Base-by-base conservation (phyloP, 768 basidiomycete genomes). In the Lactarius pseudohatsudake region DNA sequence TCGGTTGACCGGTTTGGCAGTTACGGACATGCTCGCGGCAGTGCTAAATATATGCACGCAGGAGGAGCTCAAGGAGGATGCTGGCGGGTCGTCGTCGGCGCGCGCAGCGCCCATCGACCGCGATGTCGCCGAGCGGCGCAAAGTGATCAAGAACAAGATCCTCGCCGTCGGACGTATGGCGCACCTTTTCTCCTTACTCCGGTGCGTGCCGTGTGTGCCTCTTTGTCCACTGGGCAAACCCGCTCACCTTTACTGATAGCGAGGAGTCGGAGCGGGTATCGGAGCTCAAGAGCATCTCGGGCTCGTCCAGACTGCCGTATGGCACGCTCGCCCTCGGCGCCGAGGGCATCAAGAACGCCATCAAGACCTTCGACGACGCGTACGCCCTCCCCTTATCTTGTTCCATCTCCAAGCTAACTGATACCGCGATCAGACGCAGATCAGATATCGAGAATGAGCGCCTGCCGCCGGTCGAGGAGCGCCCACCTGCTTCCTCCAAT, bases 401-500 rank as follows among this genome's bases (percentile, higher is more conserved):
- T 38, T 1, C 32, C 11, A 22, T 11, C 47, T 40, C 32, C 57
- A 59, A 18, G 30, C 56, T 63, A 54, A 22, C 38, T 22, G n/a
- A 45, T 38, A 11, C 36, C 36, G 36, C 36, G 36, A 38, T 38
- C 70, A 96, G 94, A 41, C 94, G 95, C 64, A 96, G 94, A 79
- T 94, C 92, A 50, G 97, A 98, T 81, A 98, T 98, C 71, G 97
- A 98, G 78, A 98, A 98, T 79, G 97, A 98, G 78, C 90, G 95
- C 40, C 81, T 98, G 18, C 97, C 96, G 1, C 96, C 96, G 3
- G 26, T 59, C 28, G 66, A 64, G 34, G 66, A 63, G 5, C 30
- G 32, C 11, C 40, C 50, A 1, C 9, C 60, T 8, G 0, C 34
- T n/a, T 13, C 61, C 3, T 18, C 56, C 7, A 28, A 55, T 2